A percentile compares a stretch with the other conserved stretches of the same genome.
Conservation (phyloP, 2,329 filamentous ascomycete species). For the Nemania sp. region DNA sequence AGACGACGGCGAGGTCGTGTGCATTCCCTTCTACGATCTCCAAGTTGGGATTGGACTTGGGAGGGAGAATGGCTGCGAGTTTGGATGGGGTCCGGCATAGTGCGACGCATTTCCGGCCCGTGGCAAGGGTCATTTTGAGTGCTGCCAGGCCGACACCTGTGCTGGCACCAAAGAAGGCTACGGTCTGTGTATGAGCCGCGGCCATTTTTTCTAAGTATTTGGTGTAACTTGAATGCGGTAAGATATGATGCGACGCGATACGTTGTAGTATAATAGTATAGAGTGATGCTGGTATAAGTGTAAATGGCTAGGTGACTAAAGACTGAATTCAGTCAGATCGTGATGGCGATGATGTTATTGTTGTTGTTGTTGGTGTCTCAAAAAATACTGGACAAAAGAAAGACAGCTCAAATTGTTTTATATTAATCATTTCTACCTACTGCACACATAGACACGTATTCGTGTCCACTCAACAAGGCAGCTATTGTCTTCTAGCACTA, state of each 20-base stretch:
- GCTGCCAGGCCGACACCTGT: slow-evolving; percentile 52
- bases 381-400: background rate
- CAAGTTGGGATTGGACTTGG: slow-evolving; percentile 43
- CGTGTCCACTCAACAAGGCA: background rate
- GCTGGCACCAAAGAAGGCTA: slow-evolving; percentile 59
- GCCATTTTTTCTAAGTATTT: slow-evolving; percentile 1
- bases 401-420: background rate
- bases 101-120: slow-evolving; percentile 51
- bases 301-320: background rate
- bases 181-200: slow-evolving; percentile 39
- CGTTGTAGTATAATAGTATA: no score
- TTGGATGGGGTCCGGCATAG: slow-evolving; percentile 55
- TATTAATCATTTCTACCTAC: background rate
- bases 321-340: background rate
- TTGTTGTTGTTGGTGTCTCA: background rate
- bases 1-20: slow-evolving; percentile 45
- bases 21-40: slow-evolving; percentile 53
- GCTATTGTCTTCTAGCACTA: background rate
- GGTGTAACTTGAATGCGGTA: background rate
- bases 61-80: slow-evolving; percentile 45
- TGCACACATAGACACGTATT: background rate
- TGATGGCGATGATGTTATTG: background rate
- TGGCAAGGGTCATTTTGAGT: slow-evolving; percentile 51
- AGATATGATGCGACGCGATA: no score
- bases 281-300: background rate